Base-by-base conservation (phyloP, 805 yeast genomes). In the Cyberlindnera lachancei region DNA sequence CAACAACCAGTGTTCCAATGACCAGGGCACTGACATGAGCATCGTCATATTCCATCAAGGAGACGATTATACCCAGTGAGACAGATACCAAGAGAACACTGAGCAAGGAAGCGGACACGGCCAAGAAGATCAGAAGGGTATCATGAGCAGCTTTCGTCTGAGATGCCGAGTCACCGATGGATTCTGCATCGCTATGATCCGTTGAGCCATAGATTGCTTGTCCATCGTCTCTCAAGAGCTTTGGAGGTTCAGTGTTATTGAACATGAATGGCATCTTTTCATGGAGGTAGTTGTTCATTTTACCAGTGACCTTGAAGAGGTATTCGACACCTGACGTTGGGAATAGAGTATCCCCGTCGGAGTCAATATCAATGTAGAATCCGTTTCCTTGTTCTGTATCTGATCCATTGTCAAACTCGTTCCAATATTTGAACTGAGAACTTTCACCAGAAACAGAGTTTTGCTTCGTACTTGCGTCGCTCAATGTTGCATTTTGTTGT, bases 361-460 rank as follows among this genome's bases (percentile, higher is more conserved):
- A 44, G 13, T 48, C 50, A 9, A 55, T 46, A 15, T 59, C 52
- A 23, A 64, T 61, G 31, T 59, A 55, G 5, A 61, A 63, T 6
- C 45, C 58, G 21, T 48, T 59, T 21, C 52, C 61, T 20, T 60
- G 64, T 36, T 60, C 73, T 27, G 56, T 70, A 36, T 75, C 82
- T 1, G 78, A 73, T 0, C 70, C 70, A 44, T 76, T 64, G 45
- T 76, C 83, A 48, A 76, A 76, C 54, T 76, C 83, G 46, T 76
- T 76, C 83, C 83, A 76, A 50, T 76, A 76, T 28, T 78, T 50
- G 25, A 46, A 46, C 44, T 31, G 53, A 32, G 44, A 26, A 2
- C 42, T 39, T 31, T 48, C 49, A 23, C 40, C 23, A 33, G 37
- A 19, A 30, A 30, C 27, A 29, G 30, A 19, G 20, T 24, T 27